phyloP scores from a whole-genome alignment of 2,329 filamentous ascomycete species.

The Arthrobotrys sinensis region DNA sequence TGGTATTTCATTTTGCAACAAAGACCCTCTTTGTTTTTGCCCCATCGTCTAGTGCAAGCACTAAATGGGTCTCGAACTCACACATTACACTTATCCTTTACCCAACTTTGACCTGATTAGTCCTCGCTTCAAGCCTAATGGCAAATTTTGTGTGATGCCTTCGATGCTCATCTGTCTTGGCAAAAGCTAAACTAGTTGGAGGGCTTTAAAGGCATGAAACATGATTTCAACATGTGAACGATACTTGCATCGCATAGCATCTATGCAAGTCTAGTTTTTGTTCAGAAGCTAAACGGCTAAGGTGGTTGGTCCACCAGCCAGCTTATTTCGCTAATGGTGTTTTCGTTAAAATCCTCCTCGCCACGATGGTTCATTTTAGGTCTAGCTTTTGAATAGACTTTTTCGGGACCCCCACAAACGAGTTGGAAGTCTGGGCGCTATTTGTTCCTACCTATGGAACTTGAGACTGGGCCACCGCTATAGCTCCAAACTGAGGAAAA shows the following conservation, averaged over 20 bases:
- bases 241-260: constrained; percentile 21
- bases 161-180: constrained; percentile 22
- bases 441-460: neutral
- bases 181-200: constrained; percentile 25
- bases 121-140: neutral
- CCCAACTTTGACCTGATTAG: constrained; percentile 9
- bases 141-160: constrained; percentile 17
- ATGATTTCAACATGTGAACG: constrained; percentile 31
- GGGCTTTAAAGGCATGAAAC: constrained; percentile 15
- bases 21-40: neutral
- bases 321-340: constrained; percentile 16
- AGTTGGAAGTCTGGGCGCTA: neutral
- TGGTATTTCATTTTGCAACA: neutral
- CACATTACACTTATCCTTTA: constrained; percentile 26
- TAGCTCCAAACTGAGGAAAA: constrained; percentile 2
- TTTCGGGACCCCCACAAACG: constrained; percentile 26
- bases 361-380: constrained; percentile 24
- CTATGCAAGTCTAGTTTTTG: constrained; percentile 22
- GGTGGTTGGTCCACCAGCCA: constrained; percentile 5
- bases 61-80: constrained; percentile 12
- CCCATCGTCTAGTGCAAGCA: constrained; percentile 8
- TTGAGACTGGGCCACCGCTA: neutral
- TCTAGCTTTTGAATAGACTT: constrained; percentile 19
- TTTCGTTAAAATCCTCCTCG: constrained; percentile 20
- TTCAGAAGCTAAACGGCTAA: constrained; percentile 2